Evolutionary conservation across 805 yeast genomes (phyloP), one percentile per base, ranked within the genome.

Genomic region (Suhomyces sp.): DNA sequence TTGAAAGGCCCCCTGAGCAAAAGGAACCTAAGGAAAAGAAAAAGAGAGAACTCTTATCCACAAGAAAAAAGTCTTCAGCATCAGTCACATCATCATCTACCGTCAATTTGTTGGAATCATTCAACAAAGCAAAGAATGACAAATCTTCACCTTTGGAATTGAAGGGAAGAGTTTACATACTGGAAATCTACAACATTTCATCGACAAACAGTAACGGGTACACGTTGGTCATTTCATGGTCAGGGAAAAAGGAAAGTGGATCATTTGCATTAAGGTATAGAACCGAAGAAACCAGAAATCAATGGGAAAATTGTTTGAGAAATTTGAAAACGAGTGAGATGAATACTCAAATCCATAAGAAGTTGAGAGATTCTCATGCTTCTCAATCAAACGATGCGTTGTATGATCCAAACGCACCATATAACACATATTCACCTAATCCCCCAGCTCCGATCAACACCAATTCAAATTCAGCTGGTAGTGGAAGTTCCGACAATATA

Each of bases 221-320:
- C 51, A 74, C 76, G 10, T 63, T 83, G 46, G 75, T 81, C 23
- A 74, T 83, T 8, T 75, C 85, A 11, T 85, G 93, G 93, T 77
- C 81, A n/a, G 93, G 95, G 6, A 79, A 82, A 34, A 81, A 79
- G 50, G 97, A 90, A 46, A 80, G 85, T 19, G 96, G 96, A 10
- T 79, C 86, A 13, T 88, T 93, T 48, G 77, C 88, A 12, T 72
- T 93, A 54, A 74, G 86, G 38, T 88, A 88, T 60, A 75, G 83
- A 42, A 83, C 83, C 33, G 97, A 90, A 51, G 98, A 93, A 56
- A 70, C 72, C 12, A 71, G 95, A 44, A 74, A 73, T 39, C 91
- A 83, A 56, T 93, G 98, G 98, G 87, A 77, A 39, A 56, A 66
- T 2, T 76, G 88, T 42, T 68, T 84, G 43, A 73, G 80, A 40